Percentiles rank a stretch among this genome's conserved stretches.
phyloP scores from a whole-genome alignment of 106 monocot genomes.

The Agapanthus africanus region DNA sequence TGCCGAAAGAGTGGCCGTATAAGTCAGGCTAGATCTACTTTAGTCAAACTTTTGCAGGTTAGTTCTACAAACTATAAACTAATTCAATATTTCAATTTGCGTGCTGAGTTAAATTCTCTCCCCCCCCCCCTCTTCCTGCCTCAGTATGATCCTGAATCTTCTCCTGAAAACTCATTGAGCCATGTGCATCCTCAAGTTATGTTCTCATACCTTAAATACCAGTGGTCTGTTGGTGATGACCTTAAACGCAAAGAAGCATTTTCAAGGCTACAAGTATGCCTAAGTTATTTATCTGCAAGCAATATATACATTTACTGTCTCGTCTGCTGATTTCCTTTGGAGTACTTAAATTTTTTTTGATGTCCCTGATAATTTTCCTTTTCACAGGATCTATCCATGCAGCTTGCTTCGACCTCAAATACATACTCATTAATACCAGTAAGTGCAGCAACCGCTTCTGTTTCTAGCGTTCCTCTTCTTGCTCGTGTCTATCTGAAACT shows the following conservation, averaged over 20 bases:
- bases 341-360: background rate
- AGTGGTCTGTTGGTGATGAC: constrained; percentile 96
- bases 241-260: constrained; percentile 73
- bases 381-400: constrained; percentile 65
- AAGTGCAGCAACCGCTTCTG: constrained; percentile 19
- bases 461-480: constrained; percentile 60
- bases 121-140: no score
- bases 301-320: background rate
- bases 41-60: constrained; percentile 90
- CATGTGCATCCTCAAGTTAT: constrained; percentile 85
- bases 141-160: constrained; percentile 89
- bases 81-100: background rate
- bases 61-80: constrained; percentile 3
- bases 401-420: constrained; percentile 50
- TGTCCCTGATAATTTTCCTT: background rate
- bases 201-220: constrained; percentile 86
- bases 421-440: constrained; percentile 19
- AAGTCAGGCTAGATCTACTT: constrained; percentile 91
- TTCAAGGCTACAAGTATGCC: constrained; percentile 65
- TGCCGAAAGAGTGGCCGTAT: constrained; percentile 93
- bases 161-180: constrained; percentile 39
- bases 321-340: background rate
- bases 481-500: constrained; percentile 92
- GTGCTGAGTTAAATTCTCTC: background rate
- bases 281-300: background rate